Conservation (phyloP, 495 filamentous ascomycete species). For the Aspergillus sclerotiicarbonarius region DNA sequence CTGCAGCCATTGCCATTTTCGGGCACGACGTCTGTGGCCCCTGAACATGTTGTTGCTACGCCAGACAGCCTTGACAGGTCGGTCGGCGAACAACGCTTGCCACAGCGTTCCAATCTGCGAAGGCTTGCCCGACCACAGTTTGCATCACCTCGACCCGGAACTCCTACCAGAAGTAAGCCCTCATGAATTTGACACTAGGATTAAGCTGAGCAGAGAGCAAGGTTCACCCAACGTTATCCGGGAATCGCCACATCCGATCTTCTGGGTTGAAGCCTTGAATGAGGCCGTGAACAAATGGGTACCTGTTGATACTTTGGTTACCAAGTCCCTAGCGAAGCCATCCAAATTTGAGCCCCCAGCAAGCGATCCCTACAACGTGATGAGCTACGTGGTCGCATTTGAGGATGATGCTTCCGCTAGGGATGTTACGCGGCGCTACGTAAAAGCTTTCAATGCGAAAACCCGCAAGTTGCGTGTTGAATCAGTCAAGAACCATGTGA, state of each 20-base stretch:
- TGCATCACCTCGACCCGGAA: constrained; percentile 21
- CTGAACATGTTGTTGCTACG: constrained; percentile 36
- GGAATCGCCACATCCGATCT: constrained; percentile 71
- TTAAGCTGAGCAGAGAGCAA: constrained; percentile 1
- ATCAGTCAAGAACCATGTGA: constrained; percentile 57
- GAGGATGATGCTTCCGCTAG: constrained; percentile 69
- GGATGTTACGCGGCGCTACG: constrained; percentile 81
- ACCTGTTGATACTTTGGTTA: constrained; percentile 81
- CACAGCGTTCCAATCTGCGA: constrained; percentile 23
- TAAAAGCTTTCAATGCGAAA: constrained; percentile 83
- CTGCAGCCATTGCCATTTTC: constrained; percentile 78
- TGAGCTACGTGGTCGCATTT: constrained; percentile 85
- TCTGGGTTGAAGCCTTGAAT: constrained; percentile 92
- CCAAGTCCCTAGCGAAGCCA: constrained; percentile 69
- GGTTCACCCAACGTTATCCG: constrained; percentile 22
- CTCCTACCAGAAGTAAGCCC: constrained; percentile 8
- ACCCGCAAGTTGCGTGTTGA: constrained; percentile 77
- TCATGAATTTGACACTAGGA: not conserved
- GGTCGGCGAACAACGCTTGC: constrained; percentile 20
- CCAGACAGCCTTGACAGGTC: constrained; percentile 37
- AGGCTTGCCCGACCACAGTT: constrained; percentile 48
- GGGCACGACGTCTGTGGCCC: constrained; percentile 47
- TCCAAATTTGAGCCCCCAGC: constrained; percentile 77
- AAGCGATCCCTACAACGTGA: constrained; percentile 64
- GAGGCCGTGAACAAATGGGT: constrained; percentile 85